Evolutionary conservation across 1,284 basidiomycete genomes (phyloP).

Genomic region (Golubevia sp.): DNA sequence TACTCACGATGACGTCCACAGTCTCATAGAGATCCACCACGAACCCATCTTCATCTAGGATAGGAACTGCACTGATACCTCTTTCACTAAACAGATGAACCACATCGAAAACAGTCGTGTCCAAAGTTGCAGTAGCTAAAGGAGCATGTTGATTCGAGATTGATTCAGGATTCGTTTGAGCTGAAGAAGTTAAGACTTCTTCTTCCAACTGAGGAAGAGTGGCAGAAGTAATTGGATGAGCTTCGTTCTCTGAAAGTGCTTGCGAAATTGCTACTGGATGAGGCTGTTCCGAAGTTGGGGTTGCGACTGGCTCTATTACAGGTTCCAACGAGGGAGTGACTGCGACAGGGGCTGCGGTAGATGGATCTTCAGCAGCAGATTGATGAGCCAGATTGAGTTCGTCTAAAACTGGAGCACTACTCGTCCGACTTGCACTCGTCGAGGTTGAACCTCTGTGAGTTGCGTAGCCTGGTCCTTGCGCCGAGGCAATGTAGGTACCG

Average conservation of each 20-base stretch:
- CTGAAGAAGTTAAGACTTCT: not conserved
- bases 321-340: slow-evolving; percentile 4
- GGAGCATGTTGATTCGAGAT: slow-evolving; percentile 73
- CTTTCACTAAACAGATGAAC: slow-evolving; percentile 98
- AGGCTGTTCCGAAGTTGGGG: slow-evolving; percentile 4
- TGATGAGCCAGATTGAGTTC: too few relatives aligned
- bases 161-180: not conserved
- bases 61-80: slow-evolving; percentile 95
- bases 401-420: too few relatives aligned
- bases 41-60: slow-evolving; percentile 87
- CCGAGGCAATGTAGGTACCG: slow-evolving; percentile 80
- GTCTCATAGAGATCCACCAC: slow-evolving; percentile 98
- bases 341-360: too few relatives aligned
- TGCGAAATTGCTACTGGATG: slow-evolving; percentile 7
- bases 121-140: slow-evolving; percentile 86
- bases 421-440: too few relatives aligned
- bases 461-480: not conserved
- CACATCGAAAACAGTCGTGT: slow-evolving; percentile 94
- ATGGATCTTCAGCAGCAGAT: too few relatives aligned
- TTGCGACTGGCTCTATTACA: not conserved
- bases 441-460: not conserved
- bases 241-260: not conserved
- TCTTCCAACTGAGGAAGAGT: too few relatives aligned
- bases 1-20: slow-evolving; percentile 93
- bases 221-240: too few relatives aligned